Evolutionary conservation across 164 flowering plant genomes (phyloP), one percentile per base, ranked within the genome.

Genomic region (Vitis rupestris): DNA sequence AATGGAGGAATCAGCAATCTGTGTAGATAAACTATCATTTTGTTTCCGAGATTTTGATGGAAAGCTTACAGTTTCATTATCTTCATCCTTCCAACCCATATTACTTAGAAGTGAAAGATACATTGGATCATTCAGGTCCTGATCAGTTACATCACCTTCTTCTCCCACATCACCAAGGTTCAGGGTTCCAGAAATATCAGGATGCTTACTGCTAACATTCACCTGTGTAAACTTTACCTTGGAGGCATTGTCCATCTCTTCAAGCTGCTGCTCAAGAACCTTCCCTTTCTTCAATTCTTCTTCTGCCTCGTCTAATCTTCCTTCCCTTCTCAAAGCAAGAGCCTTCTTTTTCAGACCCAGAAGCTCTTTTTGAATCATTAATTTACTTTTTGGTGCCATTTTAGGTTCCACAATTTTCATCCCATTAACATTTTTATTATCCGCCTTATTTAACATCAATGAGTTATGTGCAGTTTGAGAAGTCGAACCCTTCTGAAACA

Each of bases 21-120:
- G 31, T 48, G 23, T 66, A 29, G 79, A 52, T 62, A 2, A 48
- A 48, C 50, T 29, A 57, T 52, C 70, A 53, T 8, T 76, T 70
- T 65, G 77, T 27, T 74, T 65, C 50, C 70, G 12, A 31, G 78
- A 58, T 56, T 63, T 71, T 9, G 67, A 65, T 10, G 66, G 62
- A 63, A 61, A 27, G 47, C 69, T 74, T 50, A 19, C 72, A 23
- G 69, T 64, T 12, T 61, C 81, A 59, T 66, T 65, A 31, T 81
- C 86, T 51, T 84, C 87, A 56, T 88, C 91, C 54, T 80, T 80
- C 98, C 98, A 94, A 52, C 97, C 98, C 75, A 94, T 75, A 77
- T 80, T 81, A 52, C 72, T 73, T 56, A 94, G 79, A 70, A 83
- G 65, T 9, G 86, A 79, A 59, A 89, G 88, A 70, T 89, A 83